These are phyloP conservation scores for Bertia moriformis DNA, from an alignment of 2,329 filamentous ascomycete species.

Conservation along the genomic window DNA sequence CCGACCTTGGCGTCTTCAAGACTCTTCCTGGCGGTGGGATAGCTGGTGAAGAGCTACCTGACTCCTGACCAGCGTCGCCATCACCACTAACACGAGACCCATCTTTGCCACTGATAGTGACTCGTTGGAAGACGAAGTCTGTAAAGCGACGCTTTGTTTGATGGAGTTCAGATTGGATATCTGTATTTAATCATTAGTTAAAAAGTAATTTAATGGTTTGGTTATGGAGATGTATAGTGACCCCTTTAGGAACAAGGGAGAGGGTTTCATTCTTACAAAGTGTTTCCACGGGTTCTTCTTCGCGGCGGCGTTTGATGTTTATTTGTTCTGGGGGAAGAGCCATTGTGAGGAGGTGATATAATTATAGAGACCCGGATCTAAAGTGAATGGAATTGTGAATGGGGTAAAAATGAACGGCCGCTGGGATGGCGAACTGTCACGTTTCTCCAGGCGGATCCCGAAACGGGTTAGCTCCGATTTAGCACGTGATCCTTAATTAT, in stretches of 20 bases:
- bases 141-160: constrained; percentile 29
- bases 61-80: constrained; percentile 6
- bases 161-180: constrained; percentile 24
- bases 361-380: too few relatives aligned
- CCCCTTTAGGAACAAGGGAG: not conserved
- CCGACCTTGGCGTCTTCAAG: not conserved
- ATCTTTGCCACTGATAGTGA: constrained; percentile 11
- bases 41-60: constrained; percentile 5
- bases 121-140: constrained; percentile 27
- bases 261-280: constrained; percentile 22
- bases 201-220: not conserved
- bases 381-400: too few relatives aligned
- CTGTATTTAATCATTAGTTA: constrained; percentile 10
- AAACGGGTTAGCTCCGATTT: too few relatives aligned
- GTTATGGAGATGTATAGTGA: not conserved
- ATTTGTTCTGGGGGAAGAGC: constrained; percentile 30
- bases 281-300: constrained; percentile 38
- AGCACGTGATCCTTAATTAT: too few relatives aligned
- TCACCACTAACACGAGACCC: too few relatives aligned
- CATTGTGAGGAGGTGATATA: too few relatives aligned
- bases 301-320: constrained; percentile 38
- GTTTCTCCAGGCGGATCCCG: too few relatives aligned
- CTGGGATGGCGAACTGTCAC: too few relatives aligned
- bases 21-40: not conserved
- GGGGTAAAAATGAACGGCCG: too few relatives aligned